Evolutionary conservation across 2,329 filamentous ascomycete genomes (phyloP), one percentile per base, ranked within the genome.

Genomic region (Coniella vitis): DNA sequence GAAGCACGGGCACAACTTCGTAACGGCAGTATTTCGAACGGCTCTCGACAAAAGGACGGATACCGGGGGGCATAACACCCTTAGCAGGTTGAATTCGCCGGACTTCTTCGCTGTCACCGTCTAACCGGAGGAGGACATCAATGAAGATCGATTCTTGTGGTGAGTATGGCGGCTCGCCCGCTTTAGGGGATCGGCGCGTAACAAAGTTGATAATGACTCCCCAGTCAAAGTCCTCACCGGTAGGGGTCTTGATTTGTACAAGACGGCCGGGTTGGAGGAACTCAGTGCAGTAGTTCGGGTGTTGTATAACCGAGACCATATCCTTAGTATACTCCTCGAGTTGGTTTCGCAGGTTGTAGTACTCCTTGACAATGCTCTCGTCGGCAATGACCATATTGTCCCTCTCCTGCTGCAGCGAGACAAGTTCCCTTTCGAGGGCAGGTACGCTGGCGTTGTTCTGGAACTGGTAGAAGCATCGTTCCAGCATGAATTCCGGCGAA

Each of bases 401-500:
- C 53, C 82, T 81, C 64, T 91, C 80, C 52, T 79, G 78, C 64
- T 96, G 90, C 29, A 96, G 69, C 40, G 86, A 77, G 62, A 82
- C 80, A 52, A 97, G 72, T 56, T 95, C 84, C 64, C 87, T 88
- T 67, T 98, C 93, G 19, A 97, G 69, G 12, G 76, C 75, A 17
- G 87, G 86, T 8, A 96, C 89, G 57, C 86, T 90, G 10, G 91
- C 87, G 2, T 88, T 88, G 60, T 95, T 97, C 65, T 98, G 93
- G 69, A 98, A 98, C 66, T 98, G 93, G 66, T 88, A 94, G 72
- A 98, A 98, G 63, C 93, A 98, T 57, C 86, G 81, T 71, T 97
- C 90, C n/a, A 98, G 74, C 93, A 98, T 98, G 62, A 88, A 97
- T 60, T 98, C 91, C 2, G 94, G 93, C 8, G 90, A 97, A 44